Evolutionary conservation across 1,284 basidiomycete species (phyloP).

Genomic region (Sanghuangporus baumii): DNA sequence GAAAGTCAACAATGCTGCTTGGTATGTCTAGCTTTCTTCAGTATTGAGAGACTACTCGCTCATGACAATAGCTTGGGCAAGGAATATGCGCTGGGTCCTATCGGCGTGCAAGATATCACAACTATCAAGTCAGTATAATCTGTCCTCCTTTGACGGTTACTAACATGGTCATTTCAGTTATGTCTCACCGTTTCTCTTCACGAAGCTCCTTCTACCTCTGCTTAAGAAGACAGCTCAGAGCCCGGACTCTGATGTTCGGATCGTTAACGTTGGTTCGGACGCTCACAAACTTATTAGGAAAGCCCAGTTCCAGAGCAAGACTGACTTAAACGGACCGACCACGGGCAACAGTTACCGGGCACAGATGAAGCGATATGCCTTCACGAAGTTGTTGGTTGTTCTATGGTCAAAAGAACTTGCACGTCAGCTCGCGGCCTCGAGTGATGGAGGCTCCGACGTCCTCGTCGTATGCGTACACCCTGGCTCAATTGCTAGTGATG

Average conservation of each 20-base stretch:
- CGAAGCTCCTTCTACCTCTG: constrained; percentile 1
- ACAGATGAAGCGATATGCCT: neutral
- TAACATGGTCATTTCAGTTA: neutral
- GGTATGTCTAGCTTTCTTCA: neutral
- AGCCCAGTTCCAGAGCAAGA: constrained; percentile 5
- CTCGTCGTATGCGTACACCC: constrained; percentile 19
- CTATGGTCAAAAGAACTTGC: constrained; percentile 21
- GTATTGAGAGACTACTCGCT: neutral
- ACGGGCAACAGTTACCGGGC: neutral
- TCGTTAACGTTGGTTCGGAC: neutral
- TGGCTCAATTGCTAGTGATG: constrained; percentile 14
- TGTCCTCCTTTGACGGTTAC: too few species aligned
- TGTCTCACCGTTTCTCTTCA: constrained; percentile 7
- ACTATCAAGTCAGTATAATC: neutral
- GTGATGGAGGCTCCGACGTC: constrained; percentile 7
- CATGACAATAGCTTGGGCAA: neutral
- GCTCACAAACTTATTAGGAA: neutral
- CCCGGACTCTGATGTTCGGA: neutral
- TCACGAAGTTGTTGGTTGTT: constrained; percentile 4
- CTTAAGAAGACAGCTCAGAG: neutral
- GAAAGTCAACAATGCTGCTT: constrained; percentile 7
- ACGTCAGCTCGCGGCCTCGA: constrained; percentile 7
- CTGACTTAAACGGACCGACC: constrained; percentile 4
- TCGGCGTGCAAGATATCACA: neutral
- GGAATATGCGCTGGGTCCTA: neutral